Evolutionary conservation across 2,329 filamentous ascomycete species (phyloP).

Genomic region (Parascedosporium putredinis): DNA sequence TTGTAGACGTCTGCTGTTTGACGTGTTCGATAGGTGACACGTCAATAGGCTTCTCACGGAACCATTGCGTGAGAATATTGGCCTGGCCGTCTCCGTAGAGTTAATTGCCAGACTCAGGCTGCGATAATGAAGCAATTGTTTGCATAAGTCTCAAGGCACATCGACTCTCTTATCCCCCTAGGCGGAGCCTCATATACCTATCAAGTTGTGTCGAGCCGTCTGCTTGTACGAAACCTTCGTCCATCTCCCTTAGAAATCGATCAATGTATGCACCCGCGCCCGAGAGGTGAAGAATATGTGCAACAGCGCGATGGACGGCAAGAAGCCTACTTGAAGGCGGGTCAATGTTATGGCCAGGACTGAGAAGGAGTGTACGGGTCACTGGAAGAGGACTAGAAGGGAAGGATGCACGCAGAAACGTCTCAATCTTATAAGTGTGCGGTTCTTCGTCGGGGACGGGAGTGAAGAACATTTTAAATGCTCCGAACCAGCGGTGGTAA

Average conservation of each 20-base stretch:
- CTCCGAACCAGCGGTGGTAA: neutral
- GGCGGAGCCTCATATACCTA: neutral
- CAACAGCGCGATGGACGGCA: neutral
- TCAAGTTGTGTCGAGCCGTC: neutral
- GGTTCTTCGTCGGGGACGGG: neutral
- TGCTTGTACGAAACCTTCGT: neutral
- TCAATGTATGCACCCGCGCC: neutral
- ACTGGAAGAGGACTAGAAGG: no score
- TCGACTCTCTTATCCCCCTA: no score
- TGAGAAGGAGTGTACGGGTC: neutral
- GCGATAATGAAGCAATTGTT: no score
- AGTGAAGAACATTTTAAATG: neutral
- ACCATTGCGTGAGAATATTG: no score
- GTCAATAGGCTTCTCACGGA: no score
- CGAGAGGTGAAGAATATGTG: neutral
- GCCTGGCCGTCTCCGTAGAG: no score
- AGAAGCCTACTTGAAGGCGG: neutral
- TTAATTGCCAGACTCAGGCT: no score
- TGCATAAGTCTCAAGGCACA: no score
- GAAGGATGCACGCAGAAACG: no score
- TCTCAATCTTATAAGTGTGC: neutral
- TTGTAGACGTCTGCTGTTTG: no score
- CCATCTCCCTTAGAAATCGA: neutral
- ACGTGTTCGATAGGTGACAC: no score
- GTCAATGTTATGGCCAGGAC: neutral